Evolutionary conservation across 805 yeast species (phyloP).

Genomic region (Suhomyces canberraensis): DNA sequence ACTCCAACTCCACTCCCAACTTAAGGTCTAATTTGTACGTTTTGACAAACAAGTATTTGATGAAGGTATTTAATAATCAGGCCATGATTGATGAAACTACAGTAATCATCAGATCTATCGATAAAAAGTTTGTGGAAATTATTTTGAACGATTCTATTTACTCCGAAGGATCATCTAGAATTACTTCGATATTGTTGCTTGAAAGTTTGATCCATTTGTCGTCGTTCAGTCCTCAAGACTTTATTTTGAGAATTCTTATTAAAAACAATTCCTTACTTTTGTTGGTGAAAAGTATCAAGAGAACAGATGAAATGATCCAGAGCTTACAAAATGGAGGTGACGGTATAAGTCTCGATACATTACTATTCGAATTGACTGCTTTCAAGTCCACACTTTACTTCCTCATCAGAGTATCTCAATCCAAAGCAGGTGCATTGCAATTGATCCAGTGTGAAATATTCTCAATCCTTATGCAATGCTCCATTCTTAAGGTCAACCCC

Average conservation of each 20-base stretch:
- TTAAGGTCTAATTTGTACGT: conserved; percentile 80
- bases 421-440: conserved; percentile 72
- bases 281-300: conserved; percentile 62
- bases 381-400: conserved; percentile 70
- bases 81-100: conserved; percentile 45
- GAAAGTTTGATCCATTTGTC: conserved; percentile 63
- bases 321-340: conserved; percentile 5
- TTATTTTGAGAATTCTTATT: conserved; percentile 58
- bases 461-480: conserved; percentile 53
- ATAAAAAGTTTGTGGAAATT: conserved; percentile 54
- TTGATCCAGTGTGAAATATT: conserved; percentile 73
- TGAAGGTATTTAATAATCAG: conserved; percentile 43
- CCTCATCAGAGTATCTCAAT: conserved; percentile 70
- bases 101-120: conserved; percentile 58
- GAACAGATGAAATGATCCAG: conserved; percentile 62
- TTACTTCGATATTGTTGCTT: conserved; percentile 71
- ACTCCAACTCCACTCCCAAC: conserved; percentile 62
- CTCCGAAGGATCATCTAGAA: conserved; percentile 73
- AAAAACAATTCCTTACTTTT: conserved; percentile 63
- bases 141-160: conserved; percentile 75
- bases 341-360: conserved; percentile 46
- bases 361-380: conserved; percentile 72
- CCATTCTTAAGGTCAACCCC: conserved; percentile 66
- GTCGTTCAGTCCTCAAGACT: conserved; percentile 43
- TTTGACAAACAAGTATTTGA: conserved; percentile 62